Conservation (phyloP, 2,329 filamentous ascomycete genomes). For the Canariomyces notabilis region DNA sequence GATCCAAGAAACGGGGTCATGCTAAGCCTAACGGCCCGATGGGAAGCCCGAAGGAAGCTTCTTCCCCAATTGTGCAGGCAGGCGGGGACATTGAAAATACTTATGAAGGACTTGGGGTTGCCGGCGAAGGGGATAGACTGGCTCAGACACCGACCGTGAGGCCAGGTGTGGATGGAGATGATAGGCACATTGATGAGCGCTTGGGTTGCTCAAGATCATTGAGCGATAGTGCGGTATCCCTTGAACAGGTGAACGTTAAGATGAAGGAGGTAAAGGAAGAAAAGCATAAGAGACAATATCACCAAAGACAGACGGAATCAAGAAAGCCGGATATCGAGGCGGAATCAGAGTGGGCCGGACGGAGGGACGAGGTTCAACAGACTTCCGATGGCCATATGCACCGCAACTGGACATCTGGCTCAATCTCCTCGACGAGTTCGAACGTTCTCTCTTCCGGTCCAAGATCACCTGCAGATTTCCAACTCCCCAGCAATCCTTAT, state of each 20-base stretch:
- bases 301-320: neutral
- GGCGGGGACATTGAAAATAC: neutral
- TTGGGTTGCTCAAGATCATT: neutral
- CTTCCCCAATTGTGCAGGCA: neutral
- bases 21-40: neutral
- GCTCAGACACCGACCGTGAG: neutral
- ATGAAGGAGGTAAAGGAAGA: neutral
- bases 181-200: neutral
- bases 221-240: neutral
- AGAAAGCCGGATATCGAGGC: neutral
- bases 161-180: neutral
- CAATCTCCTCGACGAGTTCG: constrained; percentile 6
- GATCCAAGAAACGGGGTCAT: constrained; percentile 18
- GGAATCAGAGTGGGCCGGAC: neutral
- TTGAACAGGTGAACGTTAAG: neutral
- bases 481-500: constrained; percentile 12
- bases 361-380: neutral
- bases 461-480: constrained; percentile 7
- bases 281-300: neutral
- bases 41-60: neutral
- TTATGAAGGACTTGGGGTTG: neutral
- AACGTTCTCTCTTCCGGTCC: constrained; percentile 4
- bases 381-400: neutral
- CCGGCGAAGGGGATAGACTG: neutral
- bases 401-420: constrained; percentile 3